phyloP scores from a whole-genome alignment of 352 stramenopile genomes.

The Phytopythium boreale region DNA sequence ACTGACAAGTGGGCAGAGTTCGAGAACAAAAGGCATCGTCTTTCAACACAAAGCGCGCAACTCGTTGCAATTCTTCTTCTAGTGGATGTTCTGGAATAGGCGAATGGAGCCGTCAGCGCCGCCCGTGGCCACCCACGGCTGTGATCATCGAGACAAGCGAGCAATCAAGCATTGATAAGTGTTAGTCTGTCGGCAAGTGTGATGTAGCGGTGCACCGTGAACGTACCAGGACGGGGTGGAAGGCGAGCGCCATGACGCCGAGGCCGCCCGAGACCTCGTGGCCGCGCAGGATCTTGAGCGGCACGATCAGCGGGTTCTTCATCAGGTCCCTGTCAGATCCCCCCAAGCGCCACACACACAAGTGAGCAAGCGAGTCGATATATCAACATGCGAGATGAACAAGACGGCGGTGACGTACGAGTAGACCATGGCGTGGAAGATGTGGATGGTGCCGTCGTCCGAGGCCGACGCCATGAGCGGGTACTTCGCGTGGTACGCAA shows the following conservation, averaged over 20 bases:
- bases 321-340: conserved; percentile 90
- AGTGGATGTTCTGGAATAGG: conserved; percentile 97
- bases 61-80: conserved; percentile 16
- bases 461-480: conserved; percentile 98
- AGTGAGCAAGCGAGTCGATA: conserved; percentile 5
- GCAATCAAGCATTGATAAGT: conserved; percentile 11
- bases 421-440: conserved; percentile 99
- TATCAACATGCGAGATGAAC: neutral
- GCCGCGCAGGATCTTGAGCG: conserved; percentile 97
- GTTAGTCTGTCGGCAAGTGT: neutral
- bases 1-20: neutral
- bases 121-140: conserved; percentile 92
- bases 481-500: conserved; percentile 95
- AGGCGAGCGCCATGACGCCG: conserved; percentile 94
- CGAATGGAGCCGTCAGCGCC: conserved; percentile 94
- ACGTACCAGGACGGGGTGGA: conserved; percentile 96
- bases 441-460: conserved; percentile 98
- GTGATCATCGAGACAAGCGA: conserved; percentile 4
- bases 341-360: conserved; percentile 1
- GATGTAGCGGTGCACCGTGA: neutral
- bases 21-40: neutral
- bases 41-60: neutral
- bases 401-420: conserved; percentile 59
- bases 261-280: conserved; percentile 93
- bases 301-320: conserved; percentile 98